Conservation (phyloP, 768 basidiomycete species). For the Mycena galericulata region DNA sequence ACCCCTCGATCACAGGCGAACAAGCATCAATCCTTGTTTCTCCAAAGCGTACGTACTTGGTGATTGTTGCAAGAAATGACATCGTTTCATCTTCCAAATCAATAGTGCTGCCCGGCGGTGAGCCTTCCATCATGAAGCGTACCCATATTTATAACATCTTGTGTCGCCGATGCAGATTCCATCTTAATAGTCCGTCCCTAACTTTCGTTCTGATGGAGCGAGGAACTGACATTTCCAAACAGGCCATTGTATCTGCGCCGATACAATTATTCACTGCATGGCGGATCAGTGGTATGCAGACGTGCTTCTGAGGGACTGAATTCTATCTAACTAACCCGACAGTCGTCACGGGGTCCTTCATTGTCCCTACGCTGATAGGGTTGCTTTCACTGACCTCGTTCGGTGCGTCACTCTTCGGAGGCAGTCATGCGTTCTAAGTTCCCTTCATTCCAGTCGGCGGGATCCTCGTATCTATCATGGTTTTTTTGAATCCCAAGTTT, state of each 20-base stretch:
- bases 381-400: constrained; percentile 20
- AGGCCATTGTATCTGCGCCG: constrained; percentile 33
- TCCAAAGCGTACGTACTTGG: constrained; percentile 9
- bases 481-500: constrained; percentile 1
- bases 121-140: background rate
- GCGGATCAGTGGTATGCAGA: constrained; percentile 2
- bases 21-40: constrained; percentile 6
- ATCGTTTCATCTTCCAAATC: background rate
- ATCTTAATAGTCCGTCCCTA: constrained; percentile 9
- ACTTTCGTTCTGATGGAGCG: background rate
- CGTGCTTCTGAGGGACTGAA: too few relatives aligned
- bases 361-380: constrained; percentile 8
- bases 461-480: constrained; percentile 13
- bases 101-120: constrained; percentile 20
- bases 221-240: background rate
- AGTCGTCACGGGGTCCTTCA: constrained; percentile 3
- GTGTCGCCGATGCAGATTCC: background rate
- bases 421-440: background rate
- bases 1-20: background rate
- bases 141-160: background rate
- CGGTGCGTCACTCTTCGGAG: constrained; percentile 6
- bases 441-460: constrained; percentile 25
- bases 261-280: constrained; percentile 35
- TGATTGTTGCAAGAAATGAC: background rate
- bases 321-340: too few relatives aligned